Base-by-base conservation (phyloP, 2,329 filamentous ascomycete genomes). In the Fusarium humuli region DNA sequence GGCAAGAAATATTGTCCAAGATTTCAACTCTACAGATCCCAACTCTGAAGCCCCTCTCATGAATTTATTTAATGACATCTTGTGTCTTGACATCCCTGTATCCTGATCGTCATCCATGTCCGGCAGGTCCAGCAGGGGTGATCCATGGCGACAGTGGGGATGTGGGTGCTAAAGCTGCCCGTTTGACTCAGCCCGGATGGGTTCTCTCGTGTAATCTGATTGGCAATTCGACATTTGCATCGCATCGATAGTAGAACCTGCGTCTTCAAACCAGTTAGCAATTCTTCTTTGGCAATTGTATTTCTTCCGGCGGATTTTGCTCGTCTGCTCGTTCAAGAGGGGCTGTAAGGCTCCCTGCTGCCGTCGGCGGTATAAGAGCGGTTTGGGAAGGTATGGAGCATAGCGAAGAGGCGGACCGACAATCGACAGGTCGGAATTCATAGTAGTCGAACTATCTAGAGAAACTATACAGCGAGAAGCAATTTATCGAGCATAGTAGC, bases 111-210 rank as follows among this genome's bases (percentile, higher is more conserved):
- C 13, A 34, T 40, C 47, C 47, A 46, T 61, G 46, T 42, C 29
- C 18, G 40, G 42, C 11, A 22, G 12, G 7, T 2, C 10, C 7
- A 25, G 23, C 53, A 57, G 46, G 54, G 46, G 40, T 25, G 11
- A 40, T 10, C 54, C 13, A 23, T 13, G 29, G 3, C n/a, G n/a
- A 44, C 29, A 16, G 55, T 30, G 47, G 61, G 41, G 44, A 14
- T 16, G 32, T 44, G 32, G 37, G 20, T 44, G 27, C 54, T 57
- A 22, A 30, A 23, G 22, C 37, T 62, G 48, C 50, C 72, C 70
- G 70, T 57, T 57, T 74, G 72, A 74, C 70, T 74, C 72, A 74
- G 61, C 54, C 67, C 57, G 67, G 27, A 27, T 34, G 34, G 23
- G 23, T 27, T 27, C 12, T 13, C 25, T 8, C 20, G 34, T 50